Conservation (phyloP, 805 yeast genomes). For the Ogataea corticis region DNA sequence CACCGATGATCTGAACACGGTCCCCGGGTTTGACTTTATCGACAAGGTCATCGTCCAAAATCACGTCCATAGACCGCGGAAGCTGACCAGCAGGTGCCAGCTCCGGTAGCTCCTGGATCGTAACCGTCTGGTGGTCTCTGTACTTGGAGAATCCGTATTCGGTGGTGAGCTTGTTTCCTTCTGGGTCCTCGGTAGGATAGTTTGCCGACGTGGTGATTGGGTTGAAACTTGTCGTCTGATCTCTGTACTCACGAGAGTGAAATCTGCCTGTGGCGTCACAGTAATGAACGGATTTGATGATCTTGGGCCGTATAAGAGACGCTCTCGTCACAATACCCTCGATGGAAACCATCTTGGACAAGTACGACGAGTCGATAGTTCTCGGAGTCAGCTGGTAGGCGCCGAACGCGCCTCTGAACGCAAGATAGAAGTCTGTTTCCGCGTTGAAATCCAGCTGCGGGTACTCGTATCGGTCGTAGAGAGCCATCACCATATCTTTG, state of each 20-base stretch:
- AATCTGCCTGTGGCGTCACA: conserved; percentile 82
- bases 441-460: conserved; percentile 54
- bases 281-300: conserved; percentile 88
- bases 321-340: conserved; percentile 97
- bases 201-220: conserved; percentile 80
- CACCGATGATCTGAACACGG: conserved; percentile 90
- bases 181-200: conserved; percentile 90
- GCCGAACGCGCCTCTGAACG: conserved; percentile 91
- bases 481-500: conserved; percentile 71
- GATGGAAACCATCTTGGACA: conserved; percentile 80
- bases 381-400: conserved; percentile 85
- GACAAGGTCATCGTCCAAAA: conserved; percentile 93
- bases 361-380: conserved; percentile 70
- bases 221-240: conserved; percentile 87
- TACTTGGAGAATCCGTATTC: conserved; percentile 93
- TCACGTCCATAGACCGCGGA: conserved; percentile 88
- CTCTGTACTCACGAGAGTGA: conserved; percentile 89
- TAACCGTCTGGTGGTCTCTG: conserved; percentile 89
- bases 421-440: conserved; percentile 67
- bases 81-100: conserved; percentile 97
- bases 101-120: conserved; percentile 98
- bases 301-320: conserved; percentile 89
- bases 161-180: conserved; percentile 83
- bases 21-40: conserved; percentile 95
- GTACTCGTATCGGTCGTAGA: conserved; percentile 62